Conservation (phyloP, 768 basidiomycete species). For the Lyophyllum atratum region DNA sequence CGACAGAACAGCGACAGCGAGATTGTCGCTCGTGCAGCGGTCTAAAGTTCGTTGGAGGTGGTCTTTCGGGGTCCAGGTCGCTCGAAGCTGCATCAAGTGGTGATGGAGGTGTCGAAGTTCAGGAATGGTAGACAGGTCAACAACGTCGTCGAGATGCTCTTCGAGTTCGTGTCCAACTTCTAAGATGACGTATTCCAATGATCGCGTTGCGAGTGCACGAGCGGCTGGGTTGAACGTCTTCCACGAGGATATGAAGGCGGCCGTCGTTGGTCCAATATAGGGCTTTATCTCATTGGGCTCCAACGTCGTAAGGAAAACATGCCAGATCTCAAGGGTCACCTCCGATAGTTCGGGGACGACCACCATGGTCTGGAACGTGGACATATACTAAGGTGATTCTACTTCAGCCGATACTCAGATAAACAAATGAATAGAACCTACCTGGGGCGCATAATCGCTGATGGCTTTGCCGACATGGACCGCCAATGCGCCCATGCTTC, state of each 20-base stretch:
- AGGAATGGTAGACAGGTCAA: constrained; percentile 72
- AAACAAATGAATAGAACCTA: constrained; percentile 30
- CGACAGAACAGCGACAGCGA: constrained; percentile 72
- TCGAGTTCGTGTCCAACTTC: constrained; percentile 58
- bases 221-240: constrained; percentile 52
- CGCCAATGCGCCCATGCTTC: constrained; percentile 77
- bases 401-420: neutral
- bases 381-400: constrained; percentile 78
- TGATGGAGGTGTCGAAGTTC: constrained; percentile 52
- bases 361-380: constrained; percentile 91
- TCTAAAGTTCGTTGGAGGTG: constrained; percentile 68
- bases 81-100: constrained; percentile 46
- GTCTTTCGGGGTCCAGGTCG: constrained; percentile 50
- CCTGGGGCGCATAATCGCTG: constrained; percentile 84
- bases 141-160: constrained; percentile 72
- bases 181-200: constrained; percentile 70
- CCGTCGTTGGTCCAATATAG: constrained; percentile 85
- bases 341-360: constrained; percentile 71
- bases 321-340: constrained; percentile 80
- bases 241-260: constrained; percentile 84
- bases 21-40: constrained; percentile 78
- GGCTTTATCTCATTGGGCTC: constrained; percentile 73
- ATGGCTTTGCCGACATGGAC: constrained; percentile 69
- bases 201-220: constrained; percentile 53
- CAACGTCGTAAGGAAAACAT: constrained; percentile 70